Base-by-base conservation (phyloP, 169 alveolate genomes). In the Plasmodium cynomolgi region DNA sequence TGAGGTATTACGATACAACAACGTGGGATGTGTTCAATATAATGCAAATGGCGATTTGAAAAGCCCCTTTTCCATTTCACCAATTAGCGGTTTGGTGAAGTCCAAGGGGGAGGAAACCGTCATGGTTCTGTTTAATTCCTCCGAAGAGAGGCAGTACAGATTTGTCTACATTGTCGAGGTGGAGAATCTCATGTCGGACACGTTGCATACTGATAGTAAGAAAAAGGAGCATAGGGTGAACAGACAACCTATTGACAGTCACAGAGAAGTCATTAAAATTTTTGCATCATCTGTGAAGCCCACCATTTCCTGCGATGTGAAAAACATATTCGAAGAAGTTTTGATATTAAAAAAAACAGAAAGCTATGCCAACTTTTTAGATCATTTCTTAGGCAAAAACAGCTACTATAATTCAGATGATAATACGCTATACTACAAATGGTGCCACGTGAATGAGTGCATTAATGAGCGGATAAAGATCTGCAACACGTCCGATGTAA, bases 321-420 rank as follows among this genome's bases (percentile, higher is more conserved):
- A 90, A 90, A 90, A 90, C 17, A 79, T 90, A 80, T 90, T 90
- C 74, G 94, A 90, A 90, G 94, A 90, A 74, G 74, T 90, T 5
- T 15, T 90, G 20, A 13, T 90, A 37, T 20, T 90, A 80, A 80
- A 80, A n/a, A 74, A 74, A 39, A 6, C 74, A 41, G 90, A 90
- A 8, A 68, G 33, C 71, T 90, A 23, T 54, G 15, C 41, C 33
- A 44, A 79, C 23, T 80, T 90, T 80, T 80, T 90, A 62, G 68
- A 47, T 3, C 26, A 58, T 37, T 80, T 90, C 82, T 39, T 90
- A 79, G 72, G 84, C 71, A 90, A 80, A 20, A 90, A 68, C 74
- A 90, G 94, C 56, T 90, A 90, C 47, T 90, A 90, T 44, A 90
- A 90, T 90, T 47, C 72, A 3, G 85, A 90, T 62, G 83, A 80